These are phyloP conservation scores for Malbranchea zuffiana DNA, from an alignment of 2,329 filamentous ascomycete species.

Conservation along the genomic window DNA sequence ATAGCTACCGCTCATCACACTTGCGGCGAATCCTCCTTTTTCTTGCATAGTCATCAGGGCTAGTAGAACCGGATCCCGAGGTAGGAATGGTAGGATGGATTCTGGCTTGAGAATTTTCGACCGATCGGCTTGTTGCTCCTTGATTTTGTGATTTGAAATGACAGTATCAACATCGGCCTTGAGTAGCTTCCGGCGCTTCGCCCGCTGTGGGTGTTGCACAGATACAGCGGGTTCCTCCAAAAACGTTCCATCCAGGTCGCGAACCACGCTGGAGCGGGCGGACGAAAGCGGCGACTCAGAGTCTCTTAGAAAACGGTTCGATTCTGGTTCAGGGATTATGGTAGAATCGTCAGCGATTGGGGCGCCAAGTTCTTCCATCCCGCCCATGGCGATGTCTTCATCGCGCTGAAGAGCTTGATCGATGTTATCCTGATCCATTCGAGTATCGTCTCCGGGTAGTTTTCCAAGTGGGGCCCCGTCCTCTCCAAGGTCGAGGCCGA, in stretches of 20 bases:
- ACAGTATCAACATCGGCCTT: slow-evolving; percentile 71
- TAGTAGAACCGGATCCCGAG: slow-evolving; percentile 74
- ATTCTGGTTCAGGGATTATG: slow-evolving; percentile 20
- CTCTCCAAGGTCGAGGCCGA: slow-evolving; percentile 43
- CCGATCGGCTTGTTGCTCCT: slow-evolving; percentile 73
- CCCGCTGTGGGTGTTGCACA: slow-evolving; percentile 58
- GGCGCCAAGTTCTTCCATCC: slow-evolving; percentile 43
- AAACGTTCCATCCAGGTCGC: slow-evolving; percentile 51
- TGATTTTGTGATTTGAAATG: slow-evolving; percentile 65
- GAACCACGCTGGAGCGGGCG: slow-evolving; percentile 40
- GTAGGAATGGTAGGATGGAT: slow-evolving; percentile 74
- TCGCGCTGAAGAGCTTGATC: slow-evolving; percentile 46
- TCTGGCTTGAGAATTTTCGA: slow-evolving; percentile 75
- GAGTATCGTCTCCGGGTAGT: slow-evolving; percentile 26
- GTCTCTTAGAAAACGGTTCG: slow-evolving; percentile 31
- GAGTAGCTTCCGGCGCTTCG: slow-evolving; percentile 71
- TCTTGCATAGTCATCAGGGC: slow-evolving; percentile 87
- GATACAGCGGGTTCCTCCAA: slow-evolving; percentile 43
- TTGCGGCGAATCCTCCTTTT: slow-evolving; percentile 78
- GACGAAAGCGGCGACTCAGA: slow-evolving; percentile 47
- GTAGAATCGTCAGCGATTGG: slow-evolving; percentile 46
- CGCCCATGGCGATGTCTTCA: slow-evolving; percentile 42
- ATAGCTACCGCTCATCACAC: slow-evolving; percentile 67
- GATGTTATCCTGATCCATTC: slow-evolving; percentile 42
- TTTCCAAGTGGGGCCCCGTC: slow-evolving; percentile 35